Conservation (phyloP, 768 basidiomycete species). For the Termitomyces sp. region DNA sequence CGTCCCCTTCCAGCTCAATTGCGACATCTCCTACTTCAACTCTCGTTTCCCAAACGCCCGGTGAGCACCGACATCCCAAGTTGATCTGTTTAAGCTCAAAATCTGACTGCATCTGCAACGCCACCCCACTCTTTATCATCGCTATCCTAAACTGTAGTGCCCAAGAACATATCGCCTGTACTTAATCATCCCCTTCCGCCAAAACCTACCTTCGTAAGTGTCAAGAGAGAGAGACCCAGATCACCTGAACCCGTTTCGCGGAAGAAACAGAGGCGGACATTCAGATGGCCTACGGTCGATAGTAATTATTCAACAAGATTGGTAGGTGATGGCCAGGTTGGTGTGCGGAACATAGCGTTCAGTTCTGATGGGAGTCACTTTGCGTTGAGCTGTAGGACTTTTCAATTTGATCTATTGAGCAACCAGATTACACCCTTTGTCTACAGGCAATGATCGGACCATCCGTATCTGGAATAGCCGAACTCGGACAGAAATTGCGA, state of each 20-base stretch:
- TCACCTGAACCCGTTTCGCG: conserved; percentile 13
- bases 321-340: conserved; percentile 40
- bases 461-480: conserved; percentile 59
- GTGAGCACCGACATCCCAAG: neutral
- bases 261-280: conserved; percentile 27
- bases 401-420: neutral
- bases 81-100: neutral
- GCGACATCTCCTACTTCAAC: conserved; percentile 8
- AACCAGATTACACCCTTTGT: neutral
- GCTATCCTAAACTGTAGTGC: neutral
- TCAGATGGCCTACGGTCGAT: conserved; percentile 44
- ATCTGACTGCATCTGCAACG: neutral
- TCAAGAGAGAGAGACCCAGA: conserved; percentile 32
- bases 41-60: conserved; percentile 3
- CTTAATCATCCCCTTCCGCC: conserved; percentile 26
- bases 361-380: conserved; percentile 49
- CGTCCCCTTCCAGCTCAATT: neutral
- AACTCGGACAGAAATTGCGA: conserved; percentile 44
- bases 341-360: conserved; percentile 43
- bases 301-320: conserved; percentile 31
- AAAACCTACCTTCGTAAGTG: conserved; percentile 23
- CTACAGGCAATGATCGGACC: conserved; percentile 48
- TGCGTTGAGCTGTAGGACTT: conserved; percentile 50
- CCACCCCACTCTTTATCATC: conserved; percentile 9
- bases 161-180: conserved; percentile 5